phyloP scores from a whole-genome alignment of 129 eudicot species.

The Flaveria brownii region DNA sequence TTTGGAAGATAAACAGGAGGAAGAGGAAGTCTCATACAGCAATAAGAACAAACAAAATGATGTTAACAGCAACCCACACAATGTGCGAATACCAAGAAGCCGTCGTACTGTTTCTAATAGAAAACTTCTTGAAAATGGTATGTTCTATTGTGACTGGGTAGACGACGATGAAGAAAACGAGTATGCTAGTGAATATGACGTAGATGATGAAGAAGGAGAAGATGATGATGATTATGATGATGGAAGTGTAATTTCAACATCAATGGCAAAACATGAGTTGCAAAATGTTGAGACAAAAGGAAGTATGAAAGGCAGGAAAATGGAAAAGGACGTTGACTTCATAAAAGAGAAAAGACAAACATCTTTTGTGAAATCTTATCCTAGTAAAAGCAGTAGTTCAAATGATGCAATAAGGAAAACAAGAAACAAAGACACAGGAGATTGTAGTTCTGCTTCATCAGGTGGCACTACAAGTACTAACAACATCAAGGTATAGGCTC shows the following conservation, averaged over 20 bases:
- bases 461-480: conserved; percentile 29
- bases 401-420: conserved; percentile 18
- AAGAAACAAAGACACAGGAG: conserved; percentile 23
- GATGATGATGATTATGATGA: conserved; percentile 32
- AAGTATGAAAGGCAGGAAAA: conserved; percentile 12
- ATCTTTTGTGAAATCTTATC: conserved; percentile 26
- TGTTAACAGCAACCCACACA: conserved; percentile 9
- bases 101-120: conserved; percentile 20
- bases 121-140: conserved; percentile 20
- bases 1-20: conserved; percentile 24
- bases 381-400: conserved; percentile 37
- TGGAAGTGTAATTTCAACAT: conserved; percentile 2
- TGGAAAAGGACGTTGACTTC: conserved; percentile 26
- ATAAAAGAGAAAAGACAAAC: conserved; percentile 20
- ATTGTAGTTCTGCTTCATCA: conserved; percentile 37
- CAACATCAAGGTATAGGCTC: conserved; percentile 27
- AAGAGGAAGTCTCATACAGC: conserved; percentile 25
- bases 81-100: conserved; percentile 16
- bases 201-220: conserved; percentile 22
- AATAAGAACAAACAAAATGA: conserved; percentile 29
- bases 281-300: conserved; percentile 24
- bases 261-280: conserved; percentile 5
- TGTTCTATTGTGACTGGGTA: conserved; percentile 11
- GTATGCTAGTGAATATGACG: conserved; percentile 7
- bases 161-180: conserved; percentile 28